These are phyloP conservation scores for Cercospora beticola DNA, from an alignment of 2,329 filamentous ascomycete genomes.

Conservation along the genomic window DNA sequence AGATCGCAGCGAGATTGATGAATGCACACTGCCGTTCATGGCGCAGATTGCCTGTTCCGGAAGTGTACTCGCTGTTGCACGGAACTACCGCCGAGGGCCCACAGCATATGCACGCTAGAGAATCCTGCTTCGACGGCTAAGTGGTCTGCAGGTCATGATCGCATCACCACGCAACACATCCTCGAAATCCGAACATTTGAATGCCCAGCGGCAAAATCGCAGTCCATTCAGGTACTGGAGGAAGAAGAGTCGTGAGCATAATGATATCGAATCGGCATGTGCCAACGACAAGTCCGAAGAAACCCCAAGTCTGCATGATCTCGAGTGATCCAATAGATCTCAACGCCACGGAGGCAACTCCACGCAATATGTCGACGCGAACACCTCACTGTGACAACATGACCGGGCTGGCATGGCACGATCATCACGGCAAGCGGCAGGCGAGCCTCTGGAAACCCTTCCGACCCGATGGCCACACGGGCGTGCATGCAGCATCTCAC, in stretches of 20 bases:
- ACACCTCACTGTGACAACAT: slow-evolving; percentile 2
- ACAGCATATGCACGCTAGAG: slow-evolving; percentile 6
- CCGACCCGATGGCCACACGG: not conserved
- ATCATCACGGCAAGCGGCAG: not conserved
- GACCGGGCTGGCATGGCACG: not conserved
- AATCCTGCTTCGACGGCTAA: slow-evolving; percentile 1
- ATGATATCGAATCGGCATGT: not conserved
- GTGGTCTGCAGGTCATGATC: not conserved
- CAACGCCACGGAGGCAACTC: not conserved
- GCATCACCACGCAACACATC: not conserved
- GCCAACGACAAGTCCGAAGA: not conserved
- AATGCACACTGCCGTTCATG: not conserved
- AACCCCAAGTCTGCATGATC: not conserved
- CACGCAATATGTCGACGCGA: not conserved
- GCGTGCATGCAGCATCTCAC: not conserved
- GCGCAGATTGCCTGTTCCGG: not conserved
- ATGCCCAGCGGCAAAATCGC: not conserved
- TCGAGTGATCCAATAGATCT: not conserved
- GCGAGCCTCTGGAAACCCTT: not conserved
- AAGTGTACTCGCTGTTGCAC: not conserved
- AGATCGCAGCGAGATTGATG: not conserved
- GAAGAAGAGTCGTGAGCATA: not conserved
- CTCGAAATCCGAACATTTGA: not conserved
- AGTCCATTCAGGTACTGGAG: not conserved
- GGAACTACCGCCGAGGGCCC: not conserved